phyloP scores from a whole-genome alignment of 2,329 filamentous ascomycete species.

The Helotiales sp. region DNA sequence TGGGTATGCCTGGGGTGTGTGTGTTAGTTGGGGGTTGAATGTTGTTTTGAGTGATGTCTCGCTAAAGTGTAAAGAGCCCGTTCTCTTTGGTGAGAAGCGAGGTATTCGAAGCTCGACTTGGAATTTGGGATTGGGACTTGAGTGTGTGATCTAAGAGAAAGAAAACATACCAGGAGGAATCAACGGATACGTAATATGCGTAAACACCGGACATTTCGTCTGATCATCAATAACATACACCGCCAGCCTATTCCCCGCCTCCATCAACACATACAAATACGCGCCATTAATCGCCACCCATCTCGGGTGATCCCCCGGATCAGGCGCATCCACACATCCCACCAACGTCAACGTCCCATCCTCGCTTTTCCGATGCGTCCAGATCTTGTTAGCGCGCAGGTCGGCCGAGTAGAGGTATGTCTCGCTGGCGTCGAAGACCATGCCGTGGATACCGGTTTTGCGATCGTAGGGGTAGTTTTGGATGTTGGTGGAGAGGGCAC shows the following conservation, averaged over 20 bases:
- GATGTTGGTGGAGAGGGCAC: constrained; percentile 65
- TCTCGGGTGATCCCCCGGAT: constrained; percentile 76
- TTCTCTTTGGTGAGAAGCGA: too few species aligned
- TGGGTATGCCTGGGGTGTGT: constrained; percentile 36
- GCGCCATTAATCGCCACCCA: constrained; percentile 87
- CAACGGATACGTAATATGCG: constrained; percentile 75
- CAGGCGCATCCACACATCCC: constrained; percentile 74
- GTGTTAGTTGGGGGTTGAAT: not conserved
- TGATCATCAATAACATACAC: constrained; percentile 79
- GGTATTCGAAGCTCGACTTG: not conserved
- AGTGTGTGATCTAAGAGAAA: constrained; percentile 43
- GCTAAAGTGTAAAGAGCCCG: too few species aligned
- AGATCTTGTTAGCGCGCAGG: constrained; percentile 78
- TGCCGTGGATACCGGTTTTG: constrained; percentile 77
- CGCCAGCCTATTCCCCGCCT: constrained; percentile 82
- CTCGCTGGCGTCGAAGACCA: constrained; percentile 78
- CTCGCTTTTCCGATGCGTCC: constrained; percentile 77
- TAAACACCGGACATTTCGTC: constrained; percentile 79
- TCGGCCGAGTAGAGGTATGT: constrained; percentile 81
- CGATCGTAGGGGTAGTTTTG: constrained; percentile 76
- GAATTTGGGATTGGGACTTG: constrained; percentile 11
- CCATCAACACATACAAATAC: constrained; percentile 87
- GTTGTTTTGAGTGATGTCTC: not conserved
- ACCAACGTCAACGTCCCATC: constrained; percentile 69
- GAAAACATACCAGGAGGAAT: constrained; percentile 69